Conservation (phyloP, 306 rosid species). For the Cucurbita ficifolia region DNA sequence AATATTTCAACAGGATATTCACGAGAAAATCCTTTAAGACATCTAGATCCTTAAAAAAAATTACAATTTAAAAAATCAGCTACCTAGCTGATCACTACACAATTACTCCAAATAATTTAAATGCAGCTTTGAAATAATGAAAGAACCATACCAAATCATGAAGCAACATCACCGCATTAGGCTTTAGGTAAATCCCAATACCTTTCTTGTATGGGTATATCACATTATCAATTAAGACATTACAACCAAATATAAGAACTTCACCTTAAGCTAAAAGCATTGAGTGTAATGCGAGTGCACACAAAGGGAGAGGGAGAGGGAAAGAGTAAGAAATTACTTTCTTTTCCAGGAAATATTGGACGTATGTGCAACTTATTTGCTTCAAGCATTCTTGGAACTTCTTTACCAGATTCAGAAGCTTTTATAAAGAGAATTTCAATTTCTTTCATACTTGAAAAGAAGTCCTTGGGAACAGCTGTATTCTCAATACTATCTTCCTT, state of each 20-base stretch:
- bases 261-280: neutral
- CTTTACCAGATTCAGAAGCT: constrained; percentile 80
- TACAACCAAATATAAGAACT: neutral
- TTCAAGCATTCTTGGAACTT: constrained; percentile 98
- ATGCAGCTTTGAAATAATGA: neutral
- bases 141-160: neutral
- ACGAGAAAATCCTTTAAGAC: neutral
- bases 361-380: constrained; percentile 90
- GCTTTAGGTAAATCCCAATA: neutral
- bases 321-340: constrained; percentile 38
- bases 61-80: neutral
- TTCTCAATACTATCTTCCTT: constrained; percentile 42
- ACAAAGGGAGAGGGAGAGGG: constrained; percentile 9
- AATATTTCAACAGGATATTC: constrained; percentile 3
- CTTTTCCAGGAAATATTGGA: constrained; percentile 52
- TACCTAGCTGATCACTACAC: neutral
- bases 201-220: neutral
- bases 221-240: neutral
- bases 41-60: neutral
- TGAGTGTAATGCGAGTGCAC: neutral
- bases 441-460: constrained; percentile 68
- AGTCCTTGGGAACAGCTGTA: constrained; percentile 52
- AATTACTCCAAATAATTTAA: neutral
- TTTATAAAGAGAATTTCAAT: constrained; percentile 53
- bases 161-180: neutral